These are phyloP conservation scores for Chalciporus sphaerocephalus DNA, from an alignment of 768 basidiomycete species.

Conservation along the genomic window DNA sequence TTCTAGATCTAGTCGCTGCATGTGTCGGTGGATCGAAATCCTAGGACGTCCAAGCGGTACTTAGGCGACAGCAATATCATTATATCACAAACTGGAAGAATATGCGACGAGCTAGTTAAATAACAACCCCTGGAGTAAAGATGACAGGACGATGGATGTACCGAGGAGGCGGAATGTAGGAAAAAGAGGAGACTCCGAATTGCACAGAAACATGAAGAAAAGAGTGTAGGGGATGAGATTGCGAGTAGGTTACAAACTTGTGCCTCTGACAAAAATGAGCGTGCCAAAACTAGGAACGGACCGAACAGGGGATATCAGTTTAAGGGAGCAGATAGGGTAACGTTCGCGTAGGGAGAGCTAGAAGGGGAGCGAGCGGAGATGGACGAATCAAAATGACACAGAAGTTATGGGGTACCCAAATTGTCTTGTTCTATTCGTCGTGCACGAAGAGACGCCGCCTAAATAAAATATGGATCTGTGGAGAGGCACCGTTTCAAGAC, in stretches of 20 bases:
- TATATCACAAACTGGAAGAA: constrained; percentile 40
- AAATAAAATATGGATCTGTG: constrained; percentile 16
- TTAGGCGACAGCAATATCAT: constrained; percentile 31
- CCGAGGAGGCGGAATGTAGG: constrained; percentile 10
- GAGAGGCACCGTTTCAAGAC: constrained; percentile 4
- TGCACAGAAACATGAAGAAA: constrained; percentile 20
- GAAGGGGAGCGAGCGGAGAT: constrained; percentile 17
- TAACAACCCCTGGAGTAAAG: constrained; percentile 26
- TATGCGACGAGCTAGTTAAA: constrained; percentile 34
- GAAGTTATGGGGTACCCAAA: constrained; percentile 27
- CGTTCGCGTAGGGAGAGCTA: constrained; percentile 19
- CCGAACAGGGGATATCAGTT: constrained; percentile 27
- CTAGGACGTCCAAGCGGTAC: not conserved
- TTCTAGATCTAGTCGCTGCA: constrained; percentile 28
- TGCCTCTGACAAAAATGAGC: constrained; percentile 26
- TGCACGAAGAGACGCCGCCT: constrained; percentile 19
- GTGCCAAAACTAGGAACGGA: constrained; percentile 20
- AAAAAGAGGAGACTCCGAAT: constrained; percentile 10
- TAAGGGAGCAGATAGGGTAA: constrained; percentile 29
- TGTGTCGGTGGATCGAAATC: too few species aligned
- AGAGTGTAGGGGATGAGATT: constrained; percentile 29
- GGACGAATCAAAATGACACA: constrained; percentile 13
- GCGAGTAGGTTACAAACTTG: constrained; percentile 32
- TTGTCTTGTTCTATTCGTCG: constrained; percentile 25
- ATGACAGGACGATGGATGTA: constrained; percentile 17